Conservation (phyloP, 768 basidiomycete genomes). For the Filobasidium floriforme region DNA sequence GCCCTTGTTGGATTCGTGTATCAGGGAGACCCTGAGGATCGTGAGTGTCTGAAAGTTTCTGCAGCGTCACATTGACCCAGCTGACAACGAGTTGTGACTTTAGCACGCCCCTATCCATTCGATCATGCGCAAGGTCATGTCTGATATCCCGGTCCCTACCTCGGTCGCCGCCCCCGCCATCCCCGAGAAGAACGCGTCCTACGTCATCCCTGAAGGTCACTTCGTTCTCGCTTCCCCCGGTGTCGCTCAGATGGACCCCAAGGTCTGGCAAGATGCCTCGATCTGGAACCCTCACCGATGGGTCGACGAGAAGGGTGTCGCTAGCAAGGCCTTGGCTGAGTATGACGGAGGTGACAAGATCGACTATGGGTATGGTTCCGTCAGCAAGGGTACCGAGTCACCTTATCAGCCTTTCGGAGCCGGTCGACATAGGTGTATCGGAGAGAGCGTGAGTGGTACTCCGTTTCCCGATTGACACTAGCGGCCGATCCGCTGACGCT, state of each 20-base stretch:
- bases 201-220: constrained; percentile 82
- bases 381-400: constrained; percentile 91
- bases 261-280: constrained; percentile 64
- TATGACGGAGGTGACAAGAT: constrained; percentile 76
- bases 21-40: constrained; percentile 63
- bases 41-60: constrained; percentile 22
- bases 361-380: constrained; percentile 91
- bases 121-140: constrained; percentile 69
- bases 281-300: constrained; percentile 77
- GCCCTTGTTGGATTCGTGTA: constrained; percentile 75
- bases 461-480: not conserved
- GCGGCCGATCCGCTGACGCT: constrained; percentile 24
- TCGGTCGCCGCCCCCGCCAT: constrained; percentile 71
- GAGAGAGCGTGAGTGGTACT: constrained; percentile 58
- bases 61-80: too few relatives aligned
- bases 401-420: constrained; percentile 98
- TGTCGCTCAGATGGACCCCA: constrained; percentile 77
- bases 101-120: constrained; percentile 84
- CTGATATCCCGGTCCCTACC: constrained; percentile 72
- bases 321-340: constrained; percentile 65
- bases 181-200: constrained; percentile 53
- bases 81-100: too few relatives aligned
- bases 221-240: constrained; percentile 82
- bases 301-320: constrained; percentile 75
- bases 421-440: constrained; percentile 89